Conservation (phyloP, 75 land plant genomes). For the Azolla pinnata region DNA sequence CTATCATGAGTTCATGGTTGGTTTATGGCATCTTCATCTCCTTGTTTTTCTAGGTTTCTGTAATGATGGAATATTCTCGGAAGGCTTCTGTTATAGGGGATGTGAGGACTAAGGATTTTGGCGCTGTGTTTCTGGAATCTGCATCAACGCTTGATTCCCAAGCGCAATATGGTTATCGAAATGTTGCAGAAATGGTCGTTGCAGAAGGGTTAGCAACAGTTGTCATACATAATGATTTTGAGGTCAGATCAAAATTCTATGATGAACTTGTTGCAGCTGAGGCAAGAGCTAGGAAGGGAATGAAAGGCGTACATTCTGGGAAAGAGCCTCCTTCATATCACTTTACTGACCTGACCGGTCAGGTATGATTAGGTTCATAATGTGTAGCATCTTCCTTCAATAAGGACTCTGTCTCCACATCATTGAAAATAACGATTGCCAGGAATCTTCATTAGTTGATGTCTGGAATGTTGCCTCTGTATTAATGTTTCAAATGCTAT, state of each 20-base stretch:
- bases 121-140: conserved; percentile 68
- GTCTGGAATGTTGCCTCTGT: too few species aligned
- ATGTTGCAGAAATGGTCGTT: conserved; percentile 78
- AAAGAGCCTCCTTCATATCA: conserved; percentile 76
- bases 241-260: conserved; percentile 90
- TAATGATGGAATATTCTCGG: conserved; percentile 93
- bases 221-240: conserved; percentile 86
- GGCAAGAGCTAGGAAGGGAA: conserved; percentile 51
- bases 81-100: conserved; percentile 50
- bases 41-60: conserved; percentile 54
- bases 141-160: conserved; percentile 48
- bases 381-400: too few species aligned
- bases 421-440: too few species aligned
- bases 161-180: conserved; percentile 54
- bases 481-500: too few species aligned
- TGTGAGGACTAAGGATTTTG: conserved; percentile 84
- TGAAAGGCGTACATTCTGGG: conserved; percentile 64
- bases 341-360: conserved; percentile 57
- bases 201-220: conserved; percentile 76
- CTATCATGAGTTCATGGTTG: too few species aligned
- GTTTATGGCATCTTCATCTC: too few species aligned
- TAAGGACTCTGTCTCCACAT: too few species aligned
- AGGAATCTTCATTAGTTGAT: too few species aligned
- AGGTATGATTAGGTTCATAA: not conserved
- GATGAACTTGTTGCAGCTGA: conserved; percentile 81